phyloP scores from a whole-genome alignment of 2,329 filamentous ascomycete genomes.

The Diaporthe eres region DNA sequence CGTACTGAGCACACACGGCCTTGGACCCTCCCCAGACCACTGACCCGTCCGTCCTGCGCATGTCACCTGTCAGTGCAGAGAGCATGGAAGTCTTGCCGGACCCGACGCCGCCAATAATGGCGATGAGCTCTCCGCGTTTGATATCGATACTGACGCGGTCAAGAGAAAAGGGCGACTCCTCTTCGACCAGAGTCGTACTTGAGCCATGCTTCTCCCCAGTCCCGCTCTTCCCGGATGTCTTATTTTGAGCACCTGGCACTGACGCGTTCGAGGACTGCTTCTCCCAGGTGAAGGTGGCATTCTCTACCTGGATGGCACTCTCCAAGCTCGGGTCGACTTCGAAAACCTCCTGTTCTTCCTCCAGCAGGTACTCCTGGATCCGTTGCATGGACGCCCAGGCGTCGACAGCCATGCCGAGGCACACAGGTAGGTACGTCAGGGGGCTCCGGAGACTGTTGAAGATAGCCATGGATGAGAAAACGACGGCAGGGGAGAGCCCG shows the following conservation, averaged over 20 bases:
- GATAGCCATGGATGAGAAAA: conserved; percentile 93
- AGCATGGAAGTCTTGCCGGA: conserved; percentile 93
- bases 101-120: conserved; percentile 88
- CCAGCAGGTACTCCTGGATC: conserved; percentile 89
- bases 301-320: conserved; percentile 78
- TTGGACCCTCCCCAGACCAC: conserved; percentile 83
- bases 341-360: conserved; percentile 87
- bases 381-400: conserved; percentile 87
- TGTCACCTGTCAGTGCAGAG: conserved; percentile 91
- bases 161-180: conserved; percentile 79
- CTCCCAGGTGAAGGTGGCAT: conserved; percentile 93
- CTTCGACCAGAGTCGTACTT: conserved; percentile 53
- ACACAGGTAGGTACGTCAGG: conserved; percentile 84
- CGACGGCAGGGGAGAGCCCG: conserved; percentile 78
- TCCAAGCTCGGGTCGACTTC: conserved; percentile 68
- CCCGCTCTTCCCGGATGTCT: conserved; percentile 37
- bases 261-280: conserved; percentile 52
- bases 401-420: conserved; percentile 91
- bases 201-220: conserved; percentile 78
- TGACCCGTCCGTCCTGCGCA: conserved; percentile 84
- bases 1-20: conserved; percentile 95
- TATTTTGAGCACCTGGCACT: conserved; percentile 42
- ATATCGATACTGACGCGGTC: conserved; percentile 77
- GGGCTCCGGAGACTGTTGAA: conserved; percentile 95
- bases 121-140: conserved; percentile 82